Evolutionary conservation across 768 basidiomycete species (phyloP).

Genomic region (Hygrophorus russula): DNA sequence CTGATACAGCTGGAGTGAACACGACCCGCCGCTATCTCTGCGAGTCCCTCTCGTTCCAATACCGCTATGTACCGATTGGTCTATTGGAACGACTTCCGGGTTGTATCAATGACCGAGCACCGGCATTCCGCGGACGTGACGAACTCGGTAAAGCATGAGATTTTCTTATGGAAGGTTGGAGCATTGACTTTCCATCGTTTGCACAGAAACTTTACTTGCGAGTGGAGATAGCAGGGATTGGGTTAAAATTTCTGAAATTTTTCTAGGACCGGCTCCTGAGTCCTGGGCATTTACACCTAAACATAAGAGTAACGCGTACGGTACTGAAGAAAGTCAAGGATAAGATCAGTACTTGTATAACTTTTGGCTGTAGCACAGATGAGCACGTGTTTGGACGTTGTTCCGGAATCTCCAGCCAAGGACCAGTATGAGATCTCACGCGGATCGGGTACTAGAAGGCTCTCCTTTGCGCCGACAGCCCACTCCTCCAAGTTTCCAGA

Average conservation of each 20-base stretch:
- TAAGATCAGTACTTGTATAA: too few species aligned
- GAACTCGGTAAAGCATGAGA: constrained; percentile 52
- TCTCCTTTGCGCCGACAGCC: too few species aligned
- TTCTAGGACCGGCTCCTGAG: constrained; percentile 79
- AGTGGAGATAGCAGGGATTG: constrained; percentile 75
- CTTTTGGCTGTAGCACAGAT: neutral
- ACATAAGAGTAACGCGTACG: constrained; percentile 85
- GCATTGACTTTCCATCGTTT: neutral
- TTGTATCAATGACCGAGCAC: constrained; percentile 84
- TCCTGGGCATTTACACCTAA: constrained; percentile 83
- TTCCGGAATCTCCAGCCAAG: neutral
- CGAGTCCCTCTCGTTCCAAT: constrained; percentile 92
- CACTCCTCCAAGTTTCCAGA: too few species aligned
- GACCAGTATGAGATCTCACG: too few species aligned
- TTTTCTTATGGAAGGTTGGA: neutral
- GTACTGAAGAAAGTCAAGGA: constrained; percentile 48
- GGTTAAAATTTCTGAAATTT: constrained; percentile 94
- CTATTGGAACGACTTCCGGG: constrained; percentile 74
- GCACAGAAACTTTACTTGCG: constrained; percentile 69
- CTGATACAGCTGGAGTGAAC: constrained; percentile 84
- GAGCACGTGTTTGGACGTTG: neutral
- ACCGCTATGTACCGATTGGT: constrained; percentile 92
- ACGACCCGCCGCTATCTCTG: constrained; percentile 88
- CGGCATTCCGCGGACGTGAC: constrained; percentile 76
- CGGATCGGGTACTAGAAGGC: too few species aligned